Percentiles rank a stretch among this genome's conserved stretches.
Evolutionary conservation across 2,329 filamentous ascomycete genomes (phyloP).

Genomic region (Dactylellina parvicollis): DNA sequence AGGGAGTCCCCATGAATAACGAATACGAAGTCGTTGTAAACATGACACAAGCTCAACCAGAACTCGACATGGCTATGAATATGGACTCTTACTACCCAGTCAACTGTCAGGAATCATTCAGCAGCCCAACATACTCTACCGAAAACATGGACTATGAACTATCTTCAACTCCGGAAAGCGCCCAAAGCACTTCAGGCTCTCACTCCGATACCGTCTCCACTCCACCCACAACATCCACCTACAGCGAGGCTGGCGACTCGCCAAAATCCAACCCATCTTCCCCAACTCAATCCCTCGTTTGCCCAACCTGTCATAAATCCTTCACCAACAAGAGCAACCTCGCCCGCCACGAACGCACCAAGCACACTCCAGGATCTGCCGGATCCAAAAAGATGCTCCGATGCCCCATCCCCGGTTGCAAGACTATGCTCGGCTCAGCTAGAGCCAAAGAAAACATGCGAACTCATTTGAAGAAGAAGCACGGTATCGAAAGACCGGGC

Average conservation of each 20-base stretch:
- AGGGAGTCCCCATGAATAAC: neutral
- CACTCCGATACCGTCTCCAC: conserved; percentile 16
- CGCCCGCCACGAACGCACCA: conserved; percentile 45
- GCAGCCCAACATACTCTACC: conserved; percentile 16
- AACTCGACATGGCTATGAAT: conserved; percentile 12
- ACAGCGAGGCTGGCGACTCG: conserved; percentile 43
- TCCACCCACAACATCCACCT: conserved; percentile 29
- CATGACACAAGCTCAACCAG: conserved; percentile 9
- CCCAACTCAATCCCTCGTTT: conserved; percentile 31
- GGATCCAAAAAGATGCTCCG: conserved; percentile 33
- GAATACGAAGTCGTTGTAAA: conserved; percentile 21
- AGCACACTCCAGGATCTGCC: conserved; percentile 22
- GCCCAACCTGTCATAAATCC: conserved; percentile 39
- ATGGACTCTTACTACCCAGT: conserved; percentile 28
- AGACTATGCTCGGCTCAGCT: conserved; percentile 40
- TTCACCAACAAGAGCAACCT: conserved; percentile 52
- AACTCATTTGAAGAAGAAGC: conserved; percentile 50
- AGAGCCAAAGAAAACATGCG: conserved; percentile 50
- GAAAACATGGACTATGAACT: conserved; percentile 41
- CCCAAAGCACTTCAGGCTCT: conserved; percentile 13
- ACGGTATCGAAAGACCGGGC: conserved; percentile 45
- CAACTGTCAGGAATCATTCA: neutral
- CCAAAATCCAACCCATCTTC: conserved; percentile 30
- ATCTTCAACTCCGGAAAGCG: conserved; percentile 31
- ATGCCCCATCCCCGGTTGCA: conserved; percentile 47